Evolutionary conservation across 768 basidiomycete species (phyloP).

Genomic region (Phanerochaete sordida): DNA sequence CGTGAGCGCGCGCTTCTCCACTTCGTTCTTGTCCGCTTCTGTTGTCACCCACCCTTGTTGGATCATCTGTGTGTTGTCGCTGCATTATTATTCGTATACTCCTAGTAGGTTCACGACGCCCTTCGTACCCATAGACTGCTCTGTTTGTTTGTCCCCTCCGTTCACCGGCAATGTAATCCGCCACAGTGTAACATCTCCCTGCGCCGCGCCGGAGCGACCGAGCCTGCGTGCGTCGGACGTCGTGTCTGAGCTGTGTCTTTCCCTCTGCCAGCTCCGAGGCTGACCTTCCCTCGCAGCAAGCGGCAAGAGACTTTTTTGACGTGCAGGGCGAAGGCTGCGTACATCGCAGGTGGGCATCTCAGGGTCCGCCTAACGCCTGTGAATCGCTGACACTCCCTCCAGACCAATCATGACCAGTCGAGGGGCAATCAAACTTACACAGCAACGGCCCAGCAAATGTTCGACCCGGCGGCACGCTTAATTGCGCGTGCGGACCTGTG

Average conservation of each 20-base stretch:
- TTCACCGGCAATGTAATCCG: neutral
- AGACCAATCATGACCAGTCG: too few species aligned
- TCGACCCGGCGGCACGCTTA: too few species aligned
- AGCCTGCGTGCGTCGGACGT: neutral
- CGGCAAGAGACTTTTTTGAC: too few species aligned
- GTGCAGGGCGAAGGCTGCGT: too few species aligned
- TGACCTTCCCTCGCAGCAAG: too few species aligned
- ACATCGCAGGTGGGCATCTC: neutral
- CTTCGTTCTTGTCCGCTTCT: neutral
- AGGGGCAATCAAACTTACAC: too few species aligned
- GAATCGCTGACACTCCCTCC: too few species aligned
- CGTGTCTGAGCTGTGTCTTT: neutral
- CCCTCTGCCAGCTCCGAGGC: neutral
- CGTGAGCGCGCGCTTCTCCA: neutral
- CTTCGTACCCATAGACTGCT: neutral
- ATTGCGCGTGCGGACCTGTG: too few species aligned
- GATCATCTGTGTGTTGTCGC: neutral
- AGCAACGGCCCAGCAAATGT: too few species aligned
- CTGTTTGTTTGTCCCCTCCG: neutral
- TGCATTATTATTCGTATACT: constrained; percentile 1
- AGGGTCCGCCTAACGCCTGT: neutral
- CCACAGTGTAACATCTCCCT: neutral
- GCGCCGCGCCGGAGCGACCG: neutral
- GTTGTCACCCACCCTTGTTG: neutral
- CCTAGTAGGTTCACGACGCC: neutral